A percentile compares a stretch with the other conserved stretches of the same genome.
These are phyloP conservation scores for Lipomyces orientalis DNA, from an alignment of 805 yeast species.

Conservation along the genomic window DNA sequence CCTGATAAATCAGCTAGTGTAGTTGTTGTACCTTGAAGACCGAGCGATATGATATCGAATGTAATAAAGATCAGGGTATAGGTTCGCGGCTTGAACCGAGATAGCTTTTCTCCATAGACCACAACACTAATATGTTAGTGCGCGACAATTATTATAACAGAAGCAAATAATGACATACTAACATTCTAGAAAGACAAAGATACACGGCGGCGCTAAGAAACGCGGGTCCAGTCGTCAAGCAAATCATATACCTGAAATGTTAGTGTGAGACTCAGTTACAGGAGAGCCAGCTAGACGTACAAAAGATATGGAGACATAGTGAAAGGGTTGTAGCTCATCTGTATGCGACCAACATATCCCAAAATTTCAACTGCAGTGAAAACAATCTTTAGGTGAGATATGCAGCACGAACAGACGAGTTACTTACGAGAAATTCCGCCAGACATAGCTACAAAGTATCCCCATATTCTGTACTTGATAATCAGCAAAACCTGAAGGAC, in stretches of 20 bases:
- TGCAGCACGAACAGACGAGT: background rate
- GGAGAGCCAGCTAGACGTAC: background rate
- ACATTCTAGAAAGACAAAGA: constrained; percentile 10
- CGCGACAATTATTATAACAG: background rate
- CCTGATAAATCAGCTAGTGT: background rate
- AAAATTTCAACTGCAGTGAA: constrained; percentile 6
- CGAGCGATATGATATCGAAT: constrained; percentile 3
- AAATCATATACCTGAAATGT: background rate
- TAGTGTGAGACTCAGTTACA: background rate
- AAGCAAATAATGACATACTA: background rate
- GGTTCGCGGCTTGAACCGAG: constrained; percentile 8
- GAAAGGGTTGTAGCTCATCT: constrained; percentile 8
- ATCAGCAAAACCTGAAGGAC: background rate
- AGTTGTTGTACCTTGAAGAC: constrained; percentile 8
- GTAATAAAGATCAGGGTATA: constrained; percentile 2
- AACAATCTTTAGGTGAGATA: background rate
- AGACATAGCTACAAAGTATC: background rate
- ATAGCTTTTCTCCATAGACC: constrained; percentile 4
- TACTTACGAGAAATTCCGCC: constrained; percentile 1
- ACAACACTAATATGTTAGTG: background rate
- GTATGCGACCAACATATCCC: constrained; percentile 6
- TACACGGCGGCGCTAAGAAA: constrained; percentile 8
- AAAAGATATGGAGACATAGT: constrained; percentile 1
- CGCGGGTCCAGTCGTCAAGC: constrained; percentile 6
- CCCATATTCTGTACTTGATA: constrained; percentile 4